Conservation (phyloP, 805 yeast genomes). For the Starmera quercuum region DNA sequence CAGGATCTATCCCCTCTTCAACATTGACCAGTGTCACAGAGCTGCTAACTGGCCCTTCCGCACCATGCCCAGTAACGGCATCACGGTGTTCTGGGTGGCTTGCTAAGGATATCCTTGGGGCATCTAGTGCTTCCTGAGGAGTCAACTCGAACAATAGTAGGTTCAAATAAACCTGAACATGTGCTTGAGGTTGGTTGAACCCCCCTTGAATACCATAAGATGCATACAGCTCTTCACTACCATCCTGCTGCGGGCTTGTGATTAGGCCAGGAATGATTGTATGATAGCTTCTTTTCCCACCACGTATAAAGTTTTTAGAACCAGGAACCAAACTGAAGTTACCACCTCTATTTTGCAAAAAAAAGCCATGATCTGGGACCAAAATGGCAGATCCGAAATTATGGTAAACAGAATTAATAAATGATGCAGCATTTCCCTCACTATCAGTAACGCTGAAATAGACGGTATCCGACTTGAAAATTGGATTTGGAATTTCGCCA, state of each 20-base stretch:
- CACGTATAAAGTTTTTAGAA: conserved; percentile 53
- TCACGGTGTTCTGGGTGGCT: conserved; percentile 38
- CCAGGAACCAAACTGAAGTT: conserved; percentile 58
- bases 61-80: conserved; percentile 48
- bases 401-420: conserved; percentile 67
- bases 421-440: conserved; percentile 75
- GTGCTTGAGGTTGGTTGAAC: conserved; percentile 82
- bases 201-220: conserved; percentile 85
- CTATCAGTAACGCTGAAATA: conserved; percentile 58
- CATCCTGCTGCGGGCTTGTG: conserved; percentile 33
- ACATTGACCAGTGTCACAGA: conserved; percentile 50
- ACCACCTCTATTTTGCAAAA: conserved; percentile 69
- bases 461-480: conserved; percentile 60
- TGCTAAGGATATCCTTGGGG: conserved; percentile 62
- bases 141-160: conserved; percentile 51
- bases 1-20: conserved; percentile 55
- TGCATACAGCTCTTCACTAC: conserved; percentile 46
- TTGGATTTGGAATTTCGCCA: conserved; percentile 48
- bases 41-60: conserved; percentile 58
- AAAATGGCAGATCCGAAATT: conserved; percentile 66
- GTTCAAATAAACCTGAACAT: conserved; percentile 68
- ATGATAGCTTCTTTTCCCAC: conserved; percentile 70
- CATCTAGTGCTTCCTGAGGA: conserved; percentile 70
- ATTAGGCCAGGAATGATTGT: conserved; percentile 81
- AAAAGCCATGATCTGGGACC: conserved; percentile 59